Evolutionary conservation across 306 rosid species (phyloP).

Genomic region (Hylodesmum podocarpum): DNA sequence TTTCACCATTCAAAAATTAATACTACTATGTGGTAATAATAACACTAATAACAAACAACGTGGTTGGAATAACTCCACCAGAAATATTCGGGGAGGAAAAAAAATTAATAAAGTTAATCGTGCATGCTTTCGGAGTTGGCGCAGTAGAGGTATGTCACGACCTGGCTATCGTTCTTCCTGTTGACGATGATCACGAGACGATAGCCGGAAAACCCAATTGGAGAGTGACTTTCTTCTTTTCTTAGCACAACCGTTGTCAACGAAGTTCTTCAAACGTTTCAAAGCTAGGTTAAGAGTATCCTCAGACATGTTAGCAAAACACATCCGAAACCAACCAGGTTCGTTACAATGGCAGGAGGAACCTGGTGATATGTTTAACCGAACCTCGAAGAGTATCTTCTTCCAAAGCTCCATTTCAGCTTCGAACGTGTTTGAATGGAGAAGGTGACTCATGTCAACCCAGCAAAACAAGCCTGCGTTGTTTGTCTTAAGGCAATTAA

Average conservation of each 20-base stretch:
- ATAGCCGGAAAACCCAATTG: conserved; percentile 82
- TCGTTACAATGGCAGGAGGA: conserved; percentile 80
- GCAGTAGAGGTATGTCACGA: conserved; percentile 36
- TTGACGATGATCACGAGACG: conserved; percentile 50
- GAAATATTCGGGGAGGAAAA: conserved; percentile 28
- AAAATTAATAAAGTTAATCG: conserved; percentile 2
- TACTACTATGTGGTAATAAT: too few species aligned
- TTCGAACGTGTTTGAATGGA: conserved; percentile 61
- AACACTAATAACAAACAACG: background rate
- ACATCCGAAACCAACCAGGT: conserved; percentile 87
- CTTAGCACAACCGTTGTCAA: conserved; percentile 1
- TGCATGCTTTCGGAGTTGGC: background rate
- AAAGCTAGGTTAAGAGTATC: conserved; percentile 61
- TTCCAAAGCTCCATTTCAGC: conserved; percentile 86
- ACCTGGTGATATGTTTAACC: conserved; percentile 76
- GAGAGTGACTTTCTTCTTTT: conserved; percentile 48
- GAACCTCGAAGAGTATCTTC: conserved; percentile 63
- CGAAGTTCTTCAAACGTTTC: conserved; percentile 60
- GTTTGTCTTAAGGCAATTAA: conserved; percentile 60
- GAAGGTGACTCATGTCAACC: conserved; percentile 81
- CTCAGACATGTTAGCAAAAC: conserved; percentile 80
- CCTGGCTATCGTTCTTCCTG: conserved; percentile 59
- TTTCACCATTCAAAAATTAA: background rate
- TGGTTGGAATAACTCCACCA: conserved; percentile 35
- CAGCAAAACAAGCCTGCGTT: conserved; percentile 83